Evolutionary conservation across 78 protist species (phyloP), one percentile per base, ranked within the genome.

Genomic region (Dictyostelium firmibasis): DNA sequence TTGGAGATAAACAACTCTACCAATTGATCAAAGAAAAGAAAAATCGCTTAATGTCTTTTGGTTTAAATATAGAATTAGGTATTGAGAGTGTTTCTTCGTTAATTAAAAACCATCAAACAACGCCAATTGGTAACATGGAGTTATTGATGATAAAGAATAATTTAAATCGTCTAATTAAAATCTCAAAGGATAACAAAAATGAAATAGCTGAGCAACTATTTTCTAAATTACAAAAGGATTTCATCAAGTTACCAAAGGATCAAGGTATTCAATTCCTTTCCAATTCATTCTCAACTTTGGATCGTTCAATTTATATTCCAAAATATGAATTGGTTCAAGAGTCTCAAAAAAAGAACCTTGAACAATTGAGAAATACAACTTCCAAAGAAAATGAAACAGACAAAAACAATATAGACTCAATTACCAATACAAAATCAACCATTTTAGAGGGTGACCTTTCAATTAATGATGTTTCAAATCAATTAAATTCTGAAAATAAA

Each of bases 111-210:
- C 36, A 72, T 31, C 38, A 72, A 72, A 16, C 38, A 31, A 10
- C 38, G 3, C 20, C 36, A 25, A 4, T 10, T 33, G 79, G 25
- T 9, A 33, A 27, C 5, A 33, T 72, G 79, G 29, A 33, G 14
- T 20, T 72, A 27, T 72, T 72, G 7, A 31, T 72, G 25, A 72
- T 72, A 16, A 72, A 72, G 38, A 72, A 72, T 72, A 33, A 20
- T 33, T 72, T 72, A 72, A 72, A 72, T 72, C 79, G 79, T 72
- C 60, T 77, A 7, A 77, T 77, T 41, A 43, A 77, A 33, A 35
- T 77, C 16, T 35, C 83, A 25, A 38, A 77, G 16, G 79, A 72
- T 72, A 72, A 16, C 2, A 31, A 13, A 4, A 33, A 27, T 18
- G 41, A 72, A 72, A 31, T 4, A 13, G 79, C 79, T 6, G 69